A percentile compares a stretch with the other conserved stretches of the same genome.
Conservation (phyloP, 2,329 filamentous ascomycete species). For the Aureobasidium subglaciale region DNA sequence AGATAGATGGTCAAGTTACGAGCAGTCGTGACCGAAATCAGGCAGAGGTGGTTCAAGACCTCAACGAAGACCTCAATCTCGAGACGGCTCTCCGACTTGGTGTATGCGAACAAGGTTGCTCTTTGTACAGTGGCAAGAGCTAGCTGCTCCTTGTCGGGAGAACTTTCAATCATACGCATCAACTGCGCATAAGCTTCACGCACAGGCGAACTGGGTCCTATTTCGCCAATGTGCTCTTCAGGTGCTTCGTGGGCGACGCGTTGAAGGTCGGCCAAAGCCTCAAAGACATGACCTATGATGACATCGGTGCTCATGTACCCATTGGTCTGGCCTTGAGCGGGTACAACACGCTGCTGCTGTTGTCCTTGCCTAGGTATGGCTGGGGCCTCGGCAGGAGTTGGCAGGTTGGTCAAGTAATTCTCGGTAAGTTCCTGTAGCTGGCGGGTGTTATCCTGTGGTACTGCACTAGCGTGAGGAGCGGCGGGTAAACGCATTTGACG, state of each 20-base stretch:
- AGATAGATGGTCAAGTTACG: conserved; percentile 47
- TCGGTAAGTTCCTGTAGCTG: conserved; percentile 58
- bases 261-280: conserved; percentile 50
- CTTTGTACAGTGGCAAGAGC: conserved; percentile 49
- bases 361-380: conserved; percentile 52
- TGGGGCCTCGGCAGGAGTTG: conserved; percentile 56
- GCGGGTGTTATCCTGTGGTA: conserved; percentile 52
- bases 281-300: conserved; percentile 47
- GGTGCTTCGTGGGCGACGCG: conserved; percentile 49
- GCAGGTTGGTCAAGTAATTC: conserved; percentile 55
- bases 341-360: conserved; percentile 40
- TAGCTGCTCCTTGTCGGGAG: conserved; percentile 50
- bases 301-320: conserved; percentile 52
- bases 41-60: conserved; percentile 55
- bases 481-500: conserved; percentile 62
- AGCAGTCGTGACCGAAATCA: conserved; percentile 51
- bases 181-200: conserved; percentile 53
- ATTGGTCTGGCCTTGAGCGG: conserved; percentile 44
- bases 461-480: conserved; percentile 45
- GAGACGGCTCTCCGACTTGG: conserved; percentile 46
- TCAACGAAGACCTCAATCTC: conserved; percentile 59
- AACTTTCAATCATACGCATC: conserved; percentile 45
- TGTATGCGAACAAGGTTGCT: conserved; percentile 42
- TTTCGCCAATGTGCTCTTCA: conserved; percentile 52
- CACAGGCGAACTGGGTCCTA: conserved; percentile 48